phyloP scores from a whole-genome alignment of 768 basidiomycete species.

The Clitopilus passeckerianus region DNA sequence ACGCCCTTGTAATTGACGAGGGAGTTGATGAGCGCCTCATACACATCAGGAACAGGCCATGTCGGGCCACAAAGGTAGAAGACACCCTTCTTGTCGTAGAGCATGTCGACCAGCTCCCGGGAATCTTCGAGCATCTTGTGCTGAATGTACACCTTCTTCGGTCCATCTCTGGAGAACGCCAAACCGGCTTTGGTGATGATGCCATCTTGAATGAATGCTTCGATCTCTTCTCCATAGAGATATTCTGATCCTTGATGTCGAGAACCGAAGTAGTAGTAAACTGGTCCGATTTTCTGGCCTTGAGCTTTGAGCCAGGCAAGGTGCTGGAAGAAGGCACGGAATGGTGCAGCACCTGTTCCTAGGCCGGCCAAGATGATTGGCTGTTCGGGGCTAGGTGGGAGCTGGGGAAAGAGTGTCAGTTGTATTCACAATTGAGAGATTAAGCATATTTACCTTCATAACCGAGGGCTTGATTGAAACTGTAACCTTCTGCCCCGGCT shows the following conservation, averaged over 20 bases:
- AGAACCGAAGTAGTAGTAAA: slow-evolving; percentile 98
- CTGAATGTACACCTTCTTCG: slow-evolving; percentile 96
- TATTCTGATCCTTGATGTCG: slow-evolving; percentile 94
- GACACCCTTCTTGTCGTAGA: slow-evolving; percentile 68
- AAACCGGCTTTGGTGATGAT: slow-evolving; percentile 88
- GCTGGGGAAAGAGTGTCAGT: slow-evolving; percentile 32
- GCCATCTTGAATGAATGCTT: slow-evolving; percentile 84
- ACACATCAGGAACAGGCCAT: slow-evolving; percentile 99
- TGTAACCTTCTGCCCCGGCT: slow-evolving; percentile 87
- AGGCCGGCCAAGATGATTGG: slow-evolving; percentile 99
- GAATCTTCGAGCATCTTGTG: slow-evolving; percentile 97
- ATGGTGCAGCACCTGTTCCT: slow-evolving; percentile 97
- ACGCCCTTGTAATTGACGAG: slow-evolving; percentile 68
- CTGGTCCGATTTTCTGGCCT: slow-evolving; percentile 80
- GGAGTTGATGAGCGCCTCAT: slow-evolving; percentile 84
- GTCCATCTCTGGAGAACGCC: slow-evolving; percentile 93
- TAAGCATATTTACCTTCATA: slow-evolving; percentile 70
- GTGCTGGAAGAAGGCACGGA: slow-evolving; percentile 98
- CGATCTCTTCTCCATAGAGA: slow-evolving; percentile 94
- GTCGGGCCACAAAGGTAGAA: slow-evolving; percentile 99
- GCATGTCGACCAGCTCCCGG: slow-evolving; percentile 64
- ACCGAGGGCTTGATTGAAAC: slow-evolving; percentile 99
- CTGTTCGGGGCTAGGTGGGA: slow-evolving; percentile 79
- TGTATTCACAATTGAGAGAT: neutral
- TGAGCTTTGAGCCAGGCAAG: slow-evolving; percentile 78